A percentile compares a stretch with the other conserved stretches of the same genome.
Conservation (phyloP, 345 rosid genomes). For the Eucalyptus microcorys region DNA sequence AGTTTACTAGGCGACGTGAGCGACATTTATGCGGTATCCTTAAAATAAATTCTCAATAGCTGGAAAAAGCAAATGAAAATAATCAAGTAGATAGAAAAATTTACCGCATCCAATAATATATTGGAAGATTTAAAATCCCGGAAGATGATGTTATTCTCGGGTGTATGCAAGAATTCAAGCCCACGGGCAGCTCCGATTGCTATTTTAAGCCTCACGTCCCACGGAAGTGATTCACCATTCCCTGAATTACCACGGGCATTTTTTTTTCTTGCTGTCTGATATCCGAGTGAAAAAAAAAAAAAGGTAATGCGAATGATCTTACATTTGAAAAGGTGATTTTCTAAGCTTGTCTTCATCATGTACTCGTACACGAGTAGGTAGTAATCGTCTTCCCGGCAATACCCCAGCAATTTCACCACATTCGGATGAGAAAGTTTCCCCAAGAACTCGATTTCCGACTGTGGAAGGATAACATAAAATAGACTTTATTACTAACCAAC, state of each 20-base stretch:
- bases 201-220: constrained; percentile 49
- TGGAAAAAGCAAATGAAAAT: not conserved
- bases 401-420: constrained; percentile 66
- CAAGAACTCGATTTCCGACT: constrained; percentile 62
- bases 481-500: not conserved
- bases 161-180: constrained; percentile 48
- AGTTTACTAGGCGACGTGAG: rapidly evolving
- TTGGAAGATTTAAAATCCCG: constrained; percentile 74
- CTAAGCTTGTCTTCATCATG: constrained; percentile 63
- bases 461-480: not conserved
- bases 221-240: constrained; percentile 42
- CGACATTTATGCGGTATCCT: not conserved
- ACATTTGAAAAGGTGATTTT: constrained; percentile 57
- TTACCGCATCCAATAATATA: constrained; percentile 68
- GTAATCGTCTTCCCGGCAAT: constrained; percentile 62
- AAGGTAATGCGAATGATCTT: not conserved
- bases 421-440: constrained; percentile 74
- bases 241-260: constrained; percentile 3
- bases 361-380: constrained; percentile 72
- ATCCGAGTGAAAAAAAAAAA: not conserved
- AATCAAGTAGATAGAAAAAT: not conserved
- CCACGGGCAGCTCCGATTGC: constrained; percentile 76
- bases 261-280: not conserved
- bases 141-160: constrained; percentile 61
- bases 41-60: not conserved